phyloP scores from a whole-genome alignment of 2,329 filamentous ascomycete species.

The Stromatinia cepivora region DNA sequence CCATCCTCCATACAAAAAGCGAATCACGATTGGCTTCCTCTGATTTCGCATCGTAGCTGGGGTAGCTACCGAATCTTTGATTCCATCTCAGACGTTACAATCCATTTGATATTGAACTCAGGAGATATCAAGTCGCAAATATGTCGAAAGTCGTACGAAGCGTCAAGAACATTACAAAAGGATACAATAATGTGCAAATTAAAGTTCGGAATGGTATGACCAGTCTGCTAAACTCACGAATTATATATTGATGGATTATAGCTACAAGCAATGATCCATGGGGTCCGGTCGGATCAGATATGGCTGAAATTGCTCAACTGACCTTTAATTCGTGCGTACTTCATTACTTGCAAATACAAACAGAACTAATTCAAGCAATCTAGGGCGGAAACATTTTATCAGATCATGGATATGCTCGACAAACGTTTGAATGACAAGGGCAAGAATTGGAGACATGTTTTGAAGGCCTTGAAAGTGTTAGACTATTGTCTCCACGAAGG shows the following conservation, averaged over 20 bases:
- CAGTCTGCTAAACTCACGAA: conserved; percentile 30
- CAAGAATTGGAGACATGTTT: conserved; percentile 98
- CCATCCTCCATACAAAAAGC: not conserved
- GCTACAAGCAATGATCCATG: conserved; percentile 98
- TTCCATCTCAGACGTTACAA: not conserved
- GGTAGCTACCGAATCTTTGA: conserved; percentile 9
- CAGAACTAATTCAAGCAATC: conserved; percentile 22
- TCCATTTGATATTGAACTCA: conserved; percentile 6
- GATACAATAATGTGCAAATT: conserved; percentile 93
- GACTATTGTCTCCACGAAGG: conserved; percentile 98
- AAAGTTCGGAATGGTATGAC: conserved; percentile 93
- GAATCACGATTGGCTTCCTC: conserved; percentile 14
- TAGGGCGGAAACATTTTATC: conserved; percentile 92
- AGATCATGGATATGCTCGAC: conserved; percentile 99
- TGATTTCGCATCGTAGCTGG: conserved; percentile 20
- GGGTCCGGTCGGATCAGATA: conserved; percentile 96
- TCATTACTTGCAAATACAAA: not conserved
- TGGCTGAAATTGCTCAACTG: conserved; percentile 97
- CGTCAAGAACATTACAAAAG: conserved; percentile 99
- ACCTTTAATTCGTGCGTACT: conserved; percentile 88
- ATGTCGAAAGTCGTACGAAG: conserved; percentile 98
- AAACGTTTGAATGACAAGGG: conserved; percentile 98
- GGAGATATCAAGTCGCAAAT: conserved; percentile 38
- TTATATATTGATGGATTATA: conserved; percentile 47
- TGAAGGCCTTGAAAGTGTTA: conserved; percentile 95